Percentiles rank a stretch among this genome's conserved stretches.
These are phyloP conservation scores for Fusarium duplospermum DNA, from an alignment of 2,329 filamentous ascomycete genomes.

Conservation along the genomic window DNA sequence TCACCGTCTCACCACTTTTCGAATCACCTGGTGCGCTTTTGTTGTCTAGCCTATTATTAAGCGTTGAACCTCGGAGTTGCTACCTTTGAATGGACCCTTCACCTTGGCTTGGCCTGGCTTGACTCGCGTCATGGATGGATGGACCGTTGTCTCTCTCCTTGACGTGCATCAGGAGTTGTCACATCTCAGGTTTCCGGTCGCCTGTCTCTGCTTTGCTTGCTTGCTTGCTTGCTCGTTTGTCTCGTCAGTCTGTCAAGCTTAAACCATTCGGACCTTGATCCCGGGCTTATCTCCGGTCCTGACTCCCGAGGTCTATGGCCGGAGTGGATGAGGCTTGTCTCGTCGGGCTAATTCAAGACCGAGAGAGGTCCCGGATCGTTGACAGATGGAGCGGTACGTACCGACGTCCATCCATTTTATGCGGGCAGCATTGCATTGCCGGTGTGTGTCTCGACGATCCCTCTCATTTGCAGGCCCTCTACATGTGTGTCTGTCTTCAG, in stretches of 20 bases:
- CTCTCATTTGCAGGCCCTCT: not conserved
- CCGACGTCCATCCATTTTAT: not conserved
- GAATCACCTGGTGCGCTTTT: not conserved
- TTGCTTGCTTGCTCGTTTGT: not conserved
- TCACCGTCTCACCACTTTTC: slow-evolving; percentile 7
- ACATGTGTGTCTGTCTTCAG: slow-evolving; percentile 2
- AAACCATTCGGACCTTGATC: slow-evolving; percentile 7
- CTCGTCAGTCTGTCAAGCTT: not conserved
- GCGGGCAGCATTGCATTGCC: not conserved
- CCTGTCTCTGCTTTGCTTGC: not conserved
- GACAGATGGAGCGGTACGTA: not conserved
- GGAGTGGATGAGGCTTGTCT: not conserved
- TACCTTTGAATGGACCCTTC: not conserved
- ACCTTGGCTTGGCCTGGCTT: not conserved
- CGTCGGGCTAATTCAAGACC: slow-evolving; percentile 29
- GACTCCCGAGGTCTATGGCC: slow-evolving; percentile 11
- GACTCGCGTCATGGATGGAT: not conserved
- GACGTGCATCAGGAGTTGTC: not conserved
- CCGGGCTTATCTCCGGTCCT: slow-evolving; percentile 16
- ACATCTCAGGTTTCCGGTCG: not conserved
- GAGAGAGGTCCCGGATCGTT: slow-evolving; percentile 5
- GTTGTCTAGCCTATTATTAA: not conserved
- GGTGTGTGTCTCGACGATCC: not conserved
- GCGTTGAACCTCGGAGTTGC: not conserved
- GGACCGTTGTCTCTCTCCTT: not conserved